Base-by-base conservation (phyloP, 2,329 filamentous ascomycete species). In the Colletotrichum sidae region DNA sequence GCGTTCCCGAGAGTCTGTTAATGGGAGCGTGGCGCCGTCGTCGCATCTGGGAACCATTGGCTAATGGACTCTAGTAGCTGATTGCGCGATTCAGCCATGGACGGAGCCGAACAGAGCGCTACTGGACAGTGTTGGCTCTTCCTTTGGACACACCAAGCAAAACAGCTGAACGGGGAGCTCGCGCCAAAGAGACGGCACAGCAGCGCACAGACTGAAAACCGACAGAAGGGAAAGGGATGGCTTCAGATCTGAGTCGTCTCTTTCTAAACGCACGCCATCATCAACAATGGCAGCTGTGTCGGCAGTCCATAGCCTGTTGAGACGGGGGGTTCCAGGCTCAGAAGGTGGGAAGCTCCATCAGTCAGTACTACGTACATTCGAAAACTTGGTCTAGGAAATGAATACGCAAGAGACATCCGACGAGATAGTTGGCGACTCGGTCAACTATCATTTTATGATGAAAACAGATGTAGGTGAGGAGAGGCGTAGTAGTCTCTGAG, bases 381-480 rank as follows among this genome's bases (percentile, higher is more conserved):
- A 25, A 25, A 25, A 25, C 25, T 25, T 25, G 25, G 4, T 25
- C 25, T 25, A 25, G 44, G 17, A 41, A 33, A 33, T 39, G 33
- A 37, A 53, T 34, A 47, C 38, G 52, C 33, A 33, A 38, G 56
- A 42, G 51, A 15, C 46, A 62, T 25, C 25, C 25, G 25, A 25
- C 25, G 47, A 62, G 37, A 50, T 35, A 51, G 44, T 25, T 25
- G 25, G 25, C 25, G 25, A 38, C 25, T 47, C 52, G 7, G 41
- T 65, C 52, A 65, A 65, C 42, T 65, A 37, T 65, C 63, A 65
- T 33, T 62, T 65, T 65, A 25, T 45, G 13, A 37, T 53, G 17
- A 47, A 37, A 35, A 56, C 8, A 51, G n/a, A 39, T 34, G 17
- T 17, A 11, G 39, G 25, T 51, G 37, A 47, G n/a, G 52, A 45